A percentile compares a stretch with the other conserved stretches of the same genome.
These are phyloP conservation scores for Rosa persica DNA, from an alignment of 306 rosid species.

Conservation along the genomic window DNA sequence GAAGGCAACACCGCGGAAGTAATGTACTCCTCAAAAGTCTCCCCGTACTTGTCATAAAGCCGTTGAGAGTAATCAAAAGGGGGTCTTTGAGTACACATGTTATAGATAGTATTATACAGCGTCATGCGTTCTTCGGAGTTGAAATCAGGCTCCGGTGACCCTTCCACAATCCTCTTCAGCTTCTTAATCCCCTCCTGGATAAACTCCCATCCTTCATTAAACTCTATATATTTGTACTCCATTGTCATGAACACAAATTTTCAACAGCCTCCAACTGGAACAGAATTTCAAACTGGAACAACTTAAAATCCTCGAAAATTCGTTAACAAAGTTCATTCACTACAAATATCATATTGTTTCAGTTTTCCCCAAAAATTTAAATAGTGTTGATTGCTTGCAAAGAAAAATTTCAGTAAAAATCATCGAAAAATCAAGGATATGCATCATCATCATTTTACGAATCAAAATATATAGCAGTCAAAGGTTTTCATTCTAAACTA, in stretches of 20 bases:
- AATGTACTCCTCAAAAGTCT: constrained; percentile 33
- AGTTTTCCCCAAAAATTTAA: neutral
- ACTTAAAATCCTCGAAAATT: neutral
- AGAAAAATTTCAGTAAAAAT: neutral
- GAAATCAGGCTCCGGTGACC: neutral
- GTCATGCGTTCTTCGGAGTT: constrained; percentile 3
- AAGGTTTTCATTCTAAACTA: neutral
- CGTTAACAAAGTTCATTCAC: neutral
- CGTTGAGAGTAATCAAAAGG: constrained; percentile 35
- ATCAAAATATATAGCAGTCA: neutral
- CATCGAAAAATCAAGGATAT: neutral
- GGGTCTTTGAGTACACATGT: constrained; percentile 48
- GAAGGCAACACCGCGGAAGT: constrained; percentile 45
- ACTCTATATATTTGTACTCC: neutral
- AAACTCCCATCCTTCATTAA: constrained; percentile 5
- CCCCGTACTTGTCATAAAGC: constrained; percentile 43
- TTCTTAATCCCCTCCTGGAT: constrained; percentile 30
- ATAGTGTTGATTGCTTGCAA: neutral
- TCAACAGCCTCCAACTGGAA: neutral
- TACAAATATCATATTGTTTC: neutral
- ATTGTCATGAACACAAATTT: neutral
- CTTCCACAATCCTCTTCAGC: constrained; percentile 8
- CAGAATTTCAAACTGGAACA: neutral
- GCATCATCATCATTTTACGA: neutral
- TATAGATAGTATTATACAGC: constrained; percentile 31